Base-by-base conservation (phyloP, 257 asterid species). In the Solanum piurae region DNA sequence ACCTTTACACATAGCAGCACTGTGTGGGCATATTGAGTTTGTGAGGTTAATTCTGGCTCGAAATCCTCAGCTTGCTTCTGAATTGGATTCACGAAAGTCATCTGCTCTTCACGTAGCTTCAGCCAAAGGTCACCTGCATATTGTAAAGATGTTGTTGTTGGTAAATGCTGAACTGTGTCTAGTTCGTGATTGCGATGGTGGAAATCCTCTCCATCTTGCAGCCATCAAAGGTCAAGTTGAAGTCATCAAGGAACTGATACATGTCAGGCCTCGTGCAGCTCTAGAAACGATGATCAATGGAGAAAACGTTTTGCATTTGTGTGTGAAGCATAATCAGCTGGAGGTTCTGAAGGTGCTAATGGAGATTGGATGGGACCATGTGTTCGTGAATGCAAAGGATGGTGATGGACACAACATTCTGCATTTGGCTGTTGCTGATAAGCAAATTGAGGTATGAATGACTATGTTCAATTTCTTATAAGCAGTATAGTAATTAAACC, bases 141-240 rank as follows among this genome's bases (percentile, higher is more conserved):
- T 92, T 3, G 89, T 52, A 2, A 85, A 21, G 11, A 13, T 3
- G 10, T 31, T 93, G 83, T 5, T 83, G 5, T 25, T 68, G 6
- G 90, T 90, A 37, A 88, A 91, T 66, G 89, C 94, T 6, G 89
- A 90, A 27, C 86, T 89, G 93, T 92, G 94, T 55, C 68, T 91
- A 6, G 86, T 88, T 2, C 91, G 91, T 2, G 94, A 93, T 86
- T 75, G 86, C 2, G 92, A 90, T 20, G 97, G 97, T 29, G 87
- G 93, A 90, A 93, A 92, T 23, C 95, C 95, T 21, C 84, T 94
- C 9, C 95, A 93, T 75, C 88, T 93, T 9, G 95, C 95, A 1
- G 93, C 93, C 60, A 87, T 92, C n/a, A 90, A 88, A 79, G 95
- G 95, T 20, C 92, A 55, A 2, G 86, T 73, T 25, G 55, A 5